Evolutionary conservation across 257 asterid species (phyloP), one percentile per base, ranked within the genome.

Genomic region (Orobanche coerulescens): DNA sequence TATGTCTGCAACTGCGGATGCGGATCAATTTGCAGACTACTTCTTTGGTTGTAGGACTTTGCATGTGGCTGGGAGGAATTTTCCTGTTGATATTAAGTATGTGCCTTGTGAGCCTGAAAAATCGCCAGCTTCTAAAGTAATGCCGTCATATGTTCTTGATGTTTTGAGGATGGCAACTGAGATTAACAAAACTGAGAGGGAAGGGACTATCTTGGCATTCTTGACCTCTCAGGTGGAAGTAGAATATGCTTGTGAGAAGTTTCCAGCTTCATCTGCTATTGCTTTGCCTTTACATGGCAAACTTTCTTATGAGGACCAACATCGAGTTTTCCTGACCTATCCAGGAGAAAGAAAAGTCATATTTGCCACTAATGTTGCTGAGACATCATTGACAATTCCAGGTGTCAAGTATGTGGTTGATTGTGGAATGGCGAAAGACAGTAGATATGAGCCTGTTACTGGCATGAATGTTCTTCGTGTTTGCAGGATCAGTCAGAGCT

Each of bases 1-100:
- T 59, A 92, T 88, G 97, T 92, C 98, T 71, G 98, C 98, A 30
- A 92, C 98, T 51, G 96, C 83, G 56, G 84, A 92, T 75, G 93
- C 98, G 14, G 64, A 71, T 58, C 97, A 84, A 76, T 87, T 88
- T 40, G 71, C 95, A 0, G 64, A 77, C 52, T 92, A 88, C 77
- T 92, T 86, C 62, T 81, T 76, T 58, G 91, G 83, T 44, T 88
- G 97, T 73, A 77, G 80, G 67, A 79, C 78, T 46, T 67, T 84
- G 69, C 84, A 74, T 58, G 94, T 88, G 36, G 47, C 80, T 6
- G 98, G 98, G 22, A 82, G 97, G 73, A 84, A 68, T 66, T 88
- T 79, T 57, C 95, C 98, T 1, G 97, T 92, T 67, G 95, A 86
- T 49, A 77, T 82, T 59, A 76, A 61, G 36, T 88, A 92, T 50